These are phyloP conservation scores for Lactarius akahatsu DNA, from an alignment of 768 basidiomycete species.

Conservation along the genomic window DNA sequence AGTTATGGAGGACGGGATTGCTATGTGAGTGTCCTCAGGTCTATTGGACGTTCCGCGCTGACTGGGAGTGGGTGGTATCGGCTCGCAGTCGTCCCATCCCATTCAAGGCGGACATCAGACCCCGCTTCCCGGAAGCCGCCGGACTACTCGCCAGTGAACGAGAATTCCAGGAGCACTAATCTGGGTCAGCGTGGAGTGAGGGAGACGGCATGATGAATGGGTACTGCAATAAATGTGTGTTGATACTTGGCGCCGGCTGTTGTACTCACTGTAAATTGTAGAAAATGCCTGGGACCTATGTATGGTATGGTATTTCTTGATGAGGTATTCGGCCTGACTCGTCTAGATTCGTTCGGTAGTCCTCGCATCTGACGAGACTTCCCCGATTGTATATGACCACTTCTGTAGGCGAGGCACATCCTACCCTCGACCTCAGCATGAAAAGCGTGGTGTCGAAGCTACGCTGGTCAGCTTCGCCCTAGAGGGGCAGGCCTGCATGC, in stretches of 20 bases:
- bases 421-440: too few species aligned
- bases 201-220: neutral
- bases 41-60: neutral
- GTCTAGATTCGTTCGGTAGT: too few species aligned
- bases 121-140: constrained; percentile 17
- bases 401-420: too few species aligned
- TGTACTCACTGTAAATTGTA: neutral
- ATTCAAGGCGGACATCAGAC: constrained; percentile 6
- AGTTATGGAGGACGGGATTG: constrained; percentile 1
- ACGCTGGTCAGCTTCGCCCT: too few species aligned
- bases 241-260: neutral
- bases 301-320: too few species aligned
- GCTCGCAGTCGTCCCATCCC: constrained; percentile 13
- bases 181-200: neutral
- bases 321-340: too few species aligned
- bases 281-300: neutral
- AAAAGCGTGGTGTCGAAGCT: too few species aligned
- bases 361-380: too few species aligned
- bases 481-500: too few species aligned
- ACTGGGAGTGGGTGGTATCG: neutral
- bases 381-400: too few species aligned
- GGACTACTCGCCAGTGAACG: constrained; percentile 7
- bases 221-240: neutral
- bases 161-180: constrained; percentile 30
- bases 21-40: neutral